Conservation (phyloP, 179 eudicot genomes). For the Beta macrorhiza region DNA sequence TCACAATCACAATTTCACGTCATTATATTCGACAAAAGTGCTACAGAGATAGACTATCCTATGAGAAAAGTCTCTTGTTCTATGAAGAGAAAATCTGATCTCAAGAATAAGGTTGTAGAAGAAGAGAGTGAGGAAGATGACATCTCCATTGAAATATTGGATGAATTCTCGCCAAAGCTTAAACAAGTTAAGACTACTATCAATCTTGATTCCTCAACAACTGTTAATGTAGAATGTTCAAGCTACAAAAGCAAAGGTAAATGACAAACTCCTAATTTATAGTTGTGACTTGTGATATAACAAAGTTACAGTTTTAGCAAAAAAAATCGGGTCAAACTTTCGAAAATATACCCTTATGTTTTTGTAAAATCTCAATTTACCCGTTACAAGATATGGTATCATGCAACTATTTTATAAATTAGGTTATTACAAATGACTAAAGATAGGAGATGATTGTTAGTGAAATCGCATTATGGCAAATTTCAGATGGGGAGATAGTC, state of each 20-base stretch:
- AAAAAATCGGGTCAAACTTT: too few relatives aligned
- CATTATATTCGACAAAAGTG: not conserved
- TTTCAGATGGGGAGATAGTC: too few relatives aligned
- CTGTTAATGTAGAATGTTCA: not conserved
- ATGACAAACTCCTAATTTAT: too few relatives aligned
- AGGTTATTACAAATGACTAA: too few relatives aligned
- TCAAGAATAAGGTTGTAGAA: not conserved
- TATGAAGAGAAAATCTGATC: not conserved
- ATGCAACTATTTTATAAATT: too few relatives aligned
- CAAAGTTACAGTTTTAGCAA: too few relatives aligned
- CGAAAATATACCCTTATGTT: too few relatives aligned
- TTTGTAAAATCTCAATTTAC: too few relatives aligned
- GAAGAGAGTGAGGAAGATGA: not conserved
- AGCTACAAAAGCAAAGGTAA: not conserved
- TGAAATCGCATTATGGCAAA: too few relatives aligned
- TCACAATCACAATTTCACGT: not conserved
- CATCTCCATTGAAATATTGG: not conserved
- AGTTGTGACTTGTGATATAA: too few relatives aligned
- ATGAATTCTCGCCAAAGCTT: not conserved
- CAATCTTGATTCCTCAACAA: not conserved
- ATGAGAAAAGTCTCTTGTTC: not conserved
- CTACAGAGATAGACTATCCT: conserved; percentile 8
- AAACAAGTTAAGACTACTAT: not conserved
- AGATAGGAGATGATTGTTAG: too few relatives aligned
- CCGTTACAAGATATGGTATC: too few relatives aligned